Evolutionary conservation across 177 flowering plant species (phyloP).

Genomic region (Viscum album): DNA sequence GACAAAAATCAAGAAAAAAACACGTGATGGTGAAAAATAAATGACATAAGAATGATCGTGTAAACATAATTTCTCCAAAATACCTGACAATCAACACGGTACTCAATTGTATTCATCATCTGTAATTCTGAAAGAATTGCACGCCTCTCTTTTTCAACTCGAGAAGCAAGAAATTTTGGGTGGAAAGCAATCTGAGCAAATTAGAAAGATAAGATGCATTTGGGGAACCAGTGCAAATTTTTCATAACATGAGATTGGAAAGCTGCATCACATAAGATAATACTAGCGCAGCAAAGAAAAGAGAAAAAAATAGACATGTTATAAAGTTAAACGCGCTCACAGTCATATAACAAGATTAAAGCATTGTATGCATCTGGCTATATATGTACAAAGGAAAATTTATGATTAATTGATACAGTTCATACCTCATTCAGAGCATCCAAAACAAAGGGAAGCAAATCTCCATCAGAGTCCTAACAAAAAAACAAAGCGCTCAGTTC

Average conservation of each 20-base stretch:
- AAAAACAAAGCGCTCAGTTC: too few species aligned
- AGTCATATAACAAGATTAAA: neutral
- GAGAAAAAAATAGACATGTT: too few species aligned
- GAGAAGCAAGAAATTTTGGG: conserved; percentile 83
- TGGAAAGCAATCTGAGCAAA: conserved; percentile 80
- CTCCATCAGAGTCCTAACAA: conserved; percentile 77
- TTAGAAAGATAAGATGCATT: conserved; percentile 3
- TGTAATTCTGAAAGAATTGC: conserved; percentile 96
- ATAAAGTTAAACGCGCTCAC: neutral
- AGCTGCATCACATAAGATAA: too few species aligned
- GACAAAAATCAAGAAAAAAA: conserved; percentile 1
- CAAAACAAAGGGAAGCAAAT: conserved; percentile 76
- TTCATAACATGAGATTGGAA: too few species aligned
- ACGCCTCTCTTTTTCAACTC: conserved; percentile 92
- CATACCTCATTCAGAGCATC: conserved; percentile 94
- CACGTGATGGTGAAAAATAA: neutral
- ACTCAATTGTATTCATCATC: conserved; percentile 99
- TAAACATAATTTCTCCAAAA: too few species aligned
- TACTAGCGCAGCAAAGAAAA: too few species aligned
- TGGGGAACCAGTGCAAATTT: neutral
- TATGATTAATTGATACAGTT: conserved; percentile 1
- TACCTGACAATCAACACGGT: conserved; percentile 99
- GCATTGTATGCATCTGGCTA: neutral
- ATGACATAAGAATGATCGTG: neutral
- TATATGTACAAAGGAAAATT: too few species aligned